Base-by-base conservation (phyloP, 192 early-diverging fungal species). In the Geranomyces michiganensis region DNA sequence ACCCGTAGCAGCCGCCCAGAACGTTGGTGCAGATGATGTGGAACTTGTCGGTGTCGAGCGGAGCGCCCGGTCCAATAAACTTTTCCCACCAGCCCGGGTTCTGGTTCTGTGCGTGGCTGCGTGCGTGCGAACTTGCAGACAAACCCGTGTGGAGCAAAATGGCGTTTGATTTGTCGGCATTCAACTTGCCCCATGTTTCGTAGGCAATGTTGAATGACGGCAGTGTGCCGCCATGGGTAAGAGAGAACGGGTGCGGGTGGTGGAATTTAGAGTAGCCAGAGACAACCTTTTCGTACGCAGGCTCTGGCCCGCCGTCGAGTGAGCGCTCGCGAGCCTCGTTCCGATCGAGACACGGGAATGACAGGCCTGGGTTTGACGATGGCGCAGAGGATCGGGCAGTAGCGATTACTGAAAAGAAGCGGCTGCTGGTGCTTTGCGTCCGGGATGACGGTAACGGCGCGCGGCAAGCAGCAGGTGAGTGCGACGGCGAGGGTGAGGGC, bases 21-120 rank as follows among this genome's bases (percentile, higher is more conserved):
- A 94, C 94, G 76, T 98, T 99, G 3, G 95, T 94, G 70, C 97
- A 99, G 55, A 98, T 92, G 0, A 99, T 92, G 82, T 90, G 92
- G 84, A 93, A 98, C 76, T 91, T 91, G 82, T 94, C 86, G 31
- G 96, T 97, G 63, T 99, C 97, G 21, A 99, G 87, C 3, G 94
- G 85, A 29, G 81, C 67, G 45, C 95, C 95, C n/a, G 96, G 92
- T 0, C 96, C 91, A 71, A 98, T 98, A 70, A 97, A 98, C 71
- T 90, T 89, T 71, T 98, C 95, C 96, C 96, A 98, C 96, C 96
- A 98, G 55, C 96, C 96, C 15, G 88, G 85, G 10, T 85, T 79
- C 29, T 63, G 71, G 82, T 98, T 96, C 19, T 83, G 79, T 14
- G 74, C 81, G 67, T 96, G 93, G 62, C 91, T 93, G 74, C 90